A percentile compares a stretch with the other conserved stretches of the same genome.
Conservation (phyloP, 345 rosid genomes). For the Fremontodendron californicum region DNA sequence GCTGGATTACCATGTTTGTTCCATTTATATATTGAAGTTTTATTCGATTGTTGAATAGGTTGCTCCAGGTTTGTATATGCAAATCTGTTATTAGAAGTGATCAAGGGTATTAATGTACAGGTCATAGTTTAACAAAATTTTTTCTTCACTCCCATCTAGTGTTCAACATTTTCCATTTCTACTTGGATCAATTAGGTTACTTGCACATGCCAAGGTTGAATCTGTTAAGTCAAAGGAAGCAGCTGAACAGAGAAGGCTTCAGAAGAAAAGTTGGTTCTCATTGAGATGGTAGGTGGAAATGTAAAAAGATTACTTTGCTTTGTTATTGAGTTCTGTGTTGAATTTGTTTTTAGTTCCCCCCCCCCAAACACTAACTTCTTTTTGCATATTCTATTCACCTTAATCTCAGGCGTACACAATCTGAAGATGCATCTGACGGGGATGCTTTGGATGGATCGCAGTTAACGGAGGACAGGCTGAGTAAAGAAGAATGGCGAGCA, state of each 20-base stretch:
- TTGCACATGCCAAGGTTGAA: conserved; percentile 98
- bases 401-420: conserved; percentile 50
- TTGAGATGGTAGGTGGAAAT: conserved; percentile 62
- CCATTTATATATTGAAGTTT: neutral
- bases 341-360: conserved; percentile 1
- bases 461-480: conserved; percentile 58
- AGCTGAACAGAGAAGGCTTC: conserved; percentile 75
- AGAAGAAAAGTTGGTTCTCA: conserved; percentile 87
- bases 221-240: conserved; percentile 88
- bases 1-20: neutral
- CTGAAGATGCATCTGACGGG: conserved; percentile 49
- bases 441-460: conserved; percentile 47
- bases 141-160: neutral
- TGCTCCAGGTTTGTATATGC: neutral
- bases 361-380: neutral
- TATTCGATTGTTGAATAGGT: neutral
- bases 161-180: conserved; percentile 9
- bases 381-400: conserved; percentile 18
- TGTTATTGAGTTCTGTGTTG: neutral
- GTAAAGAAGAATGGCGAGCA: conserved; percentile 97
- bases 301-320: conserved; percentile 7
- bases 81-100: neutral
- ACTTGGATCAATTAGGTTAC: conserved; percentile 55
- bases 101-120: neutral
- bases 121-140: neutral